Conservation (phyloP, 1,284 basidiomycete species). For the Sutorius eximius region DNA sequence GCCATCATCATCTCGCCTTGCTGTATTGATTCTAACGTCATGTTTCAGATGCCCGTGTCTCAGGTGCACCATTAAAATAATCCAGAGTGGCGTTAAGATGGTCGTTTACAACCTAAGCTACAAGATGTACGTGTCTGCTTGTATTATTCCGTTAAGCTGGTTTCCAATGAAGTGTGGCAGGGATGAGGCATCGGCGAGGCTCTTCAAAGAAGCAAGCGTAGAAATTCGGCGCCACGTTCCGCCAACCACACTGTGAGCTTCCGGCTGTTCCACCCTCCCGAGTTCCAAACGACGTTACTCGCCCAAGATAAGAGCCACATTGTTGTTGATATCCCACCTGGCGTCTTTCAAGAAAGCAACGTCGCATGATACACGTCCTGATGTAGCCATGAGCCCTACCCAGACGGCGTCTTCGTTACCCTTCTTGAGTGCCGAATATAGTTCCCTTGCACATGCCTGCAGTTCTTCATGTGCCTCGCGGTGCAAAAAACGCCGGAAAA, state of each 20-base stretch:
- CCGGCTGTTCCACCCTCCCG: not conserved
- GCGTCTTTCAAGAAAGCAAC: constrained; percentile 52
- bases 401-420: constrained; percentile 82
- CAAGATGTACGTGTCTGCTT: constrained; percentile 69
- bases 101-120: constrained; percentile 97
- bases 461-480: constrained; percentile 68
- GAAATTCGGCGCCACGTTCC: constrained; percentile 65
- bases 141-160: not conserved
- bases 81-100: constrained; percentile 89
- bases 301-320: constrained; percentile 48
- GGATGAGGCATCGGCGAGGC: constrained; percentile 76
- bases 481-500: constrained; percentile 75
- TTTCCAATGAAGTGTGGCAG: constrained; percentile 37
- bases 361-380: constrained; percentile 41
- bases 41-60: constrained; percentile 88
- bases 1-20: not conserved
- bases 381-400: constrained; percentile 67
- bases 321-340: constrained; percentile 62
- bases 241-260: constrained; percentile 29
- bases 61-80: constrained; percentile 95
- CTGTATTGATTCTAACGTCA: constrained; percentile 5
- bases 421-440: constrained; percentile 61
- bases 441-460: constrained; percentile 58
- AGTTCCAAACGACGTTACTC: constrained; percentile 8
- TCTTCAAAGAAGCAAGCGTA: constrained; percentile 80